Base-by-base conservation (phyloP, 1,284 basidiomycete genomes). In the Irpex sp. region DNA sequence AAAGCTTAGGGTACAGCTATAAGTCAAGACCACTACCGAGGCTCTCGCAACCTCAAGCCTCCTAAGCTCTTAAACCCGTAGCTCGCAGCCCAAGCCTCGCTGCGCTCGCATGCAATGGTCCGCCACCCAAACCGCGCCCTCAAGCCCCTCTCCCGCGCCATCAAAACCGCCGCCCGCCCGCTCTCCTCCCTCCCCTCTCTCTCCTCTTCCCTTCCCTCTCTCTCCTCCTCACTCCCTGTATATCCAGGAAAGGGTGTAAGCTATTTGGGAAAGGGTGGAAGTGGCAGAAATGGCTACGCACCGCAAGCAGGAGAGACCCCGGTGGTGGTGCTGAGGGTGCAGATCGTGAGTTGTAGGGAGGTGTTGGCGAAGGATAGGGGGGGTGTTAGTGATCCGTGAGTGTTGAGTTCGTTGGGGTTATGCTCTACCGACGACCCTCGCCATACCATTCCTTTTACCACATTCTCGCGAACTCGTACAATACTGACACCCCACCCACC, bases 311-410 rank as follows among this genome's bases (percentile, higher is more conserved):
- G 87, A 31, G 91, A 93, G 71, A 74, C 75, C 0, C 89, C 91
- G 1, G 71, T 89, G 63, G 87, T 88, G 51, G 68, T 86, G 36
- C 81, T 92, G 44, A 80, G 85, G 37, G 78, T 93, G 0, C 89
- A 90, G 71, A 80, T 93, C 36, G 64, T 91, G 3, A 80, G 83
- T 5, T 91, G 90, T 71, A 82, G 76, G 21, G 80, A 84, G 62
- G 78, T 93, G 38, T 73, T 82, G 13, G 77, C 86, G 7, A 89
- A 88, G 68, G 86, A 90, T 71, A 82, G 82, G 61, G 85, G 84
- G 69, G 86, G 85, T 11, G 81, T 77, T 54, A 91, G 88, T 70
- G 92, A 93, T 73, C 90, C 92, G 91, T 92, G 69, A 72, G 89
- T 81, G n/a, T 51, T 17, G 49, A 38, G 51, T 52, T 37, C 59